Evolutionary conservation across 148 eudicot species (phyloP).

Genomic region (Persicaria tinctoria): DNA sequence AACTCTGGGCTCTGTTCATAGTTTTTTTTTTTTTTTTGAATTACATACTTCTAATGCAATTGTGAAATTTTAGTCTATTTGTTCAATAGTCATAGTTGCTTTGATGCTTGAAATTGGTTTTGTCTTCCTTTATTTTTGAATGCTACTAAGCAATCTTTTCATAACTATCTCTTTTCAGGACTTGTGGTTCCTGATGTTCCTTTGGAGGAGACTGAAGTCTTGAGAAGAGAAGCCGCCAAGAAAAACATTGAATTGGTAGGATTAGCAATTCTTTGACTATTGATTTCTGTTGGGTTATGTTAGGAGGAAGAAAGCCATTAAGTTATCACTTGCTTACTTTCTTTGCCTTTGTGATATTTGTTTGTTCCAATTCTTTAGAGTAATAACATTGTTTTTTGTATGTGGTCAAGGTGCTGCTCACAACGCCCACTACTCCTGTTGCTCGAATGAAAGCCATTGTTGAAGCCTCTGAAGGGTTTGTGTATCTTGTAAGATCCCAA

Average conservation of each 20-base stretch:
- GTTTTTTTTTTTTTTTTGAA: conserved; percentile 8
- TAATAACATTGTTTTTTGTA: neutral
- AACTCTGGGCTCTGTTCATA: conserved; percentile 9
- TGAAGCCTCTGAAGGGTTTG: conserved; percentile 86
- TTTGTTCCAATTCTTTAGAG: neutral
- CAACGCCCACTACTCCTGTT: conserved; percentile 90
- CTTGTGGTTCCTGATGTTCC: conserved; percentile 98
- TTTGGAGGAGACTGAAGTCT: conserved; percentile 75
- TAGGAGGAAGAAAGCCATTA: too few species aligned
- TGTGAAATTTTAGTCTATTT: neutral
- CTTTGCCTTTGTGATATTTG: neutral
- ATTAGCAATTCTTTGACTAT: neutral
- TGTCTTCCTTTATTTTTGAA: neutral
- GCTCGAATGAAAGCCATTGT: conserved; percentile 84
- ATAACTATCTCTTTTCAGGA: conserved; percentile 39
- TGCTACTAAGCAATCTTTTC: neutral
- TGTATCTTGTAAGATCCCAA: conserved; percentile 61
- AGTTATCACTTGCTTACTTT: neutral
- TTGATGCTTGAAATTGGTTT: neutral
- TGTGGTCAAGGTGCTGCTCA: conserved; percentile 27
- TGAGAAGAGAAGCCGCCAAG: conserved; percentile 70
- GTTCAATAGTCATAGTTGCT: neutral
- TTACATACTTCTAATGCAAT: neutral
- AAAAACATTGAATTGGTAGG: conserved; percentile 74
- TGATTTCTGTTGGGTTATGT: too few species aligned